Evolutionary conservation across 179 eudicot genomes (phyloP), one percentile per base, ranked within the genome.

Genomic region (Gypsophila paniculata): DNA sequence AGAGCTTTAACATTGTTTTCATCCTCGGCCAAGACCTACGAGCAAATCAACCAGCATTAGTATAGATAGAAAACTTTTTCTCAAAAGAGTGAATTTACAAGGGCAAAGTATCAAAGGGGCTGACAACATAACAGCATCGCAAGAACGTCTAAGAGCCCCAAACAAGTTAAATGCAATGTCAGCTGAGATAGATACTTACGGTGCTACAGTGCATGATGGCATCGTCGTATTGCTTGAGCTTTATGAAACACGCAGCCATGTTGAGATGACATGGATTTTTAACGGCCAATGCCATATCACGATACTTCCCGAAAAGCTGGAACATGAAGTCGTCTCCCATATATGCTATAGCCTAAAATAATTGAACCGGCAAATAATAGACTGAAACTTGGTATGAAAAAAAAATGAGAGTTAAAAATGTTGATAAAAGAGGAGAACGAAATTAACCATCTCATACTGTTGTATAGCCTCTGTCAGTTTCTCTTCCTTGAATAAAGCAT

Each of bases 251-350:
- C 38, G 97, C 97, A 74, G 99, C 97, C 76, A 87, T 88, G 86
- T 94, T 94, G 44, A 94, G 96, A 78, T 94, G 99, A 75, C 97
- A 94, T 26, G 97, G 97, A 75, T 88, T 94, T 85, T 94, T 90
- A n/a, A 94, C 99, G 22, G 92, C 99, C 87, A 91, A 77, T 74
- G 99, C 99, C 97, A 91, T 94, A 79, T 94, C 99, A 61, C 87
- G 88, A 77, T 86, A 94, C 84, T 88, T 94, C 13, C 97, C 99
- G 54, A 88, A 91, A 77, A 94, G 83, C 82, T 91, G 99, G 85
- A 94, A 94, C 97, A 94, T 89, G 84, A 94, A 94, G 70, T 94
- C 99, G 80, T 94, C 99, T 75, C 96, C 96, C 97, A 94, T 86
- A 74, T 94, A 94, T 80, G 99, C 99, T 83, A 89, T 85, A 61